Base-by-base conservation (phyloP, 2,329 filamentous ascomycete species). In the Aureobasidium lini region DNA sequence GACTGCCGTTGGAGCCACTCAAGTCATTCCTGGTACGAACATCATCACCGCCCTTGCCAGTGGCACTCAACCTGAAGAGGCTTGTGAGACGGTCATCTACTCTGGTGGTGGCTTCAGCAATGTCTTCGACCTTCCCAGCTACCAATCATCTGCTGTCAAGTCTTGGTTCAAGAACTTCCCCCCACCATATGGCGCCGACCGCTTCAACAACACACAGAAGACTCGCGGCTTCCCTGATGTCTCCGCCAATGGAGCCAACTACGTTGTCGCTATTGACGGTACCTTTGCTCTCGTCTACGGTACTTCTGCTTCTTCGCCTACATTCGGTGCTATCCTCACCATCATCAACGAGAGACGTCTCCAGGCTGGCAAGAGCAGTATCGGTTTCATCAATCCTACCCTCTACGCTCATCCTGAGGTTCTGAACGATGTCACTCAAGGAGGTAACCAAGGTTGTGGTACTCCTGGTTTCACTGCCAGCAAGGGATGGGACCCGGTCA, bases 1-100 rank as follows among this genome's bases (percentile, higher is more conserved):
- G 18, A 81, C 78, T 0, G 73, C 77, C 3, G 79, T 83, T 0
- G 80, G 81, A 23, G 80, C 79, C 9, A 82, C 81, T 0, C 72
- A 78, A 66, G 70, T 77, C 57, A 68, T 68, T 40, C 70, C 71
- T 48, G 72, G 71, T n/a, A 72, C 72, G 6, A 72, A 74, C 1
- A 69, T 76, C 46, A 68, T 68, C 18, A 67, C 67, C 10, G 70
- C 61, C 3, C 54, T 66, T 8, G 66, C 62, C 15, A 63, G 52
- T 6, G 63, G 64, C 28, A 62, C 62, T 2, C 63, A 70, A 44
- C 67, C 75, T 1, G 77, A 80, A 63, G 70, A 73, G 46, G 77
- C 78, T 10, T 77, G 77, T 61, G 73, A 78, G 63, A 75, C 72
- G 0, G 70, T 76, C 65, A 77, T 79, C 69, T 75, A 74, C 60